Evolutionary conservation across 345 rosid species (phyloP).

Genomic region (Pistacia vera): DNA sequence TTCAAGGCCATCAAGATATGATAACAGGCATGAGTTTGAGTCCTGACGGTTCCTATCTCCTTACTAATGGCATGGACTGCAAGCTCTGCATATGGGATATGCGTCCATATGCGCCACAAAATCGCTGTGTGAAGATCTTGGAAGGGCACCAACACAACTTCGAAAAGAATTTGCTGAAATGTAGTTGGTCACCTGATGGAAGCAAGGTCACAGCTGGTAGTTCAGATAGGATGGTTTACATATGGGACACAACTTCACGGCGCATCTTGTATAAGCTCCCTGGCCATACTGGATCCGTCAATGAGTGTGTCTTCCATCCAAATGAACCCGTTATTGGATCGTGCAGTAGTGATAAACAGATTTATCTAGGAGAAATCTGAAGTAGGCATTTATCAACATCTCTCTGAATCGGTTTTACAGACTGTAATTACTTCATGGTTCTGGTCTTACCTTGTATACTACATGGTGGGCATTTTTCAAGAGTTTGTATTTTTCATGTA

Average conservation of each 20-base stretch:
- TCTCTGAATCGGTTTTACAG: not conserved
- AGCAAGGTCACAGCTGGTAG: constrained; percentile 97
- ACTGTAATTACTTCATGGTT: constrained; percentile 5
- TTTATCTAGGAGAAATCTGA: constrained; percentile 75
- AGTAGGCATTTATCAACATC: not conserved
- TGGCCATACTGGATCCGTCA: constrained; percentile 91
- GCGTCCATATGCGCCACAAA: constrained; percentile 97
- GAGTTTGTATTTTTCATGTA: constrained; percentile 15
- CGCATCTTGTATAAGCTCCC: constrained; percentile 92
- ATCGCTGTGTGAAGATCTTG: constrained; percentile 87
- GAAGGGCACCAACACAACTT: constrained; percentile 99
- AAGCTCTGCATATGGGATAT: constrained; percentile 97
- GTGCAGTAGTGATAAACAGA: constrained; percentile 94
- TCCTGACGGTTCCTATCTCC: constrained; percentile 97
- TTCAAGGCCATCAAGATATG: constrained; percentile 94
- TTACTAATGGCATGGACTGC: constrained; percentile 91
- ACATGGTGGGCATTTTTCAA: not conserved
- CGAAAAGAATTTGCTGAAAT: constrained; percentile 88
- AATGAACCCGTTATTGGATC: constrained; percentile 88
- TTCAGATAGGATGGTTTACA: constrained; percentile 91
- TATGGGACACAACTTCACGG: constrained; percentile 94
- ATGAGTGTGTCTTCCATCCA: constrained; percentile 89
- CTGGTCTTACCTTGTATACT: not conserved
- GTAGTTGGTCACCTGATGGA: constrained; percentile 95
- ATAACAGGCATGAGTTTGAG: constrained; percentile 92